phyloP scores from a whole-genome alignment of 768 basidiomycete genomes.

The Boletus pseudopeckii region DNA sequence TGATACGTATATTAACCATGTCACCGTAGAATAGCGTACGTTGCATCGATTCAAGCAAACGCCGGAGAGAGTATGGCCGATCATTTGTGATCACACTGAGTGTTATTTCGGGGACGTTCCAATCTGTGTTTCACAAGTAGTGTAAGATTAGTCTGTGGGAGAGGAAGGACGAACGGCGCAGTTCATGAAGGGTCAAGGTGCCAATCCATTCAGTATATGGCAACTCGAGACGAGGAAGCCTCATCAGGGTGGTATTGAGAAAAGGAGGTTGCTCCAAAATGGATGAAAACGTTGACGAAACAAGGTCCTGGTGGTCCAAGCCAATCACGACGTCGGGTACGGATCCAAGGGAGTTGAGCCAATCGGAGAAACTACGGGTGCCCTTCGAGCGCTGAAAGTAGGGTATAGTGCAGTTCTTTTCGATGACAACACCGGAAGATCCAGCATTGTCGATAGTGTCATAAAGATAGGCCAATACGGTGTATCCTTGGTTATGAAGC shows the following conservation, averaged over 20 bases:
- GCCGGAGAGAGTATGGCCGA: constrained; percentile 64
- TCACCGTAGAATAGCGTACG: constrained; percentile 67
- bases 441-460: constrained; percentile 2
- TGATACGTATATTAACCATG: constrained; percentile 57
- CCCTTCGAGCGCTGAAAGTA: constrained; percentile 17
- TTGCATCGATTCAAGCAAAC: constrained; percentile 62
- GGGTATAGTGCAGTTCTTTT: constrained; percentile 14
- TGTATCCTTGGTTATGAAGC: constrained; percentile 31
- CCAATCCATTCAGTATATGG: constrained; percentile 59
- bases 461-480: constrained; percentile 33
- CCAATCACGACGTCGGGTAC: constrained; percentile 35
- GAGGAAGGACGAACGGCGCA: constrained; percentile 13
- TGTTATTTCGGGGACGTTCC: constrained; percentile 67
- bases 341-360: constrained; percentile 30
- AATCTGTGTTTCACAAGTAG: constrained; percentile 46
- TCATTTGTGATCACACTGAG: constrained; percentile 76
- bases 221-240: constrained; percentile 49
- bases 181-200: constrained; percentile 52
- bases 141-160: constrained; percentile 7
- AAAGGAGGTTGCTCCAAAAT: constrained; percentile 21
- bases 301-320: constrained; percentile 28
- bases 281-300: constrained; percentile 22
- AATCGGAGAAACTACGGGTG: constrained; percentile 19
- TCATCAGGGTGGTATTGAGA: constrained; percentile 35
- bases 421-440: constrained; percentile 3